Evolutionary conservation across 75 land plant species (phyloP), one percentile per base, ranked within the genome.

Genomic region (Selaginella moellendorffii): DNA sequence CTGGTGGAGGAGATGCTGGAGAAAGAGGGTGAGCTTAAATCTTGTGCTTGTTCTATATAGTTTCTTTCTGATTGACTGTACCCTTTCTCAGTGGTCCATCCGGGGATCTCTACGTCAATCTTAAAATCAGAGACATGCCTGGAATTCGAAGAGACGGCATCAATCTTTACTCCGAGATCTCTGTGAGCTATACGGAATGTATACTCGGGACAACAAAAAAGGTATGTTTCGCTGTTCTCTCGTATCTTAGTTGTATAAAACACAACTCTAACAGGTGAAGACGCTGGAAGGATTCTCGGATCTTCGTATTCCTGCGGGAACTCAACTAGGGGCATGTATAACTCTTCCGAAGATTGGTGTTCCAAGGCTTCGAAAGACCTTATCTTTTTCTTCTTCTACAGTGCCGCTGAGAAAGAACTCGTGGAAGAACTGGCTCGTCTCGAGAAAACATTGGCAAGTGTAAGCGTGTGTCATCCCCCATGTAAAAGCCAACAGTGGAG

Each of bases 321-420:
- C 97, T 27, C 97, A 92, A 76, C 97, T 96, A 66, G 96, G 86
- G 20, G 96, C 88, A 70, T 80, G 82, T 20, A 69, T 92, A 61
- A 86, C 85, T 2, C 69, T 92, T 54, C 74, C 89, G 54, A 92
- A 74, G 70, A 71, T 74, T 66, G 97, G 97, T 28, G 90, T 79
- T 22, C 97, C 97, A 0, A 92, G 83, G 65, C 54, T 88, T 51
- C 88, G 81, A 67, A 83, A 72, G 20, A n/a, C 2, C 24, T 64
- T 29, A 18, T 29, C n/a, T n/a, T n/a, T n/a, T n/a, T n/a, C n/a
- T n/a, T n/a, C n/a, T n/a, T n/a, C n/a, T 63, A 54, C 74, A 86
- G 90, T 81, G 77, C 71, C 8, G 54, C 62, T 29, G 85, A 87
- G 63, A 83, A 80, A n/a, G 65, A 62, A 30, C 78, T 83, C 54